Evolutionary conservation across 257 asterid species (phyloP).

Genomic region (Solanum appendiculatum): DNA sequence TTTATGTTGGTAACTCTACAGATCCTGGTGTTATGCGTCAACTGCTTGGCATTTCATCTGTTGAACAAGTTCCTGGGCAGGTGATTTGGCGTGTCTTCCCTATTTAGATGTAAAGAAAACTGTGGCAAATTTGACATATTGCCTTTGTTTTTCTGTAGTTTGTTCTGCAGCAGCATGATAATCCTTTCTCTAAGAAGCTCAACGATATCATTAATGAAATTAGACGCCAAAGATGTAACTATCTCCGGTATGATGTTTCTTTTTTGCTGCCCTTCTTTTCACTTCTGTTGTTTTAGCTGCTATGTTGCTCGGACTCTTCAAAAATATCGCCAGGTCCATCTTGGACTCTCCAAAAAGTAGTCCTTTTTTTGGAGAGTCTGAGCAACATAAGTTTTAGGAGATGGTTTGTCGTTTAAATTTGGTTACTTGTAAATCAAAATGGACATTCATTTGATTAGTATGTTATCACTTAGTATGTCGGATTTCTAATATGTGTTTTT

Average conservation of each 20-base stretch:
- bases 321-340: not conserved
- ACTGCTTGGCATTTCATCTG: conserved; percentile 63
- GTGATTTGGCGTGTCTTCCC: conserved; percentile 15
- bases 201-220: conserved; percentile 75
- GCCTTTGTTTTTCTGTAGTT: conserved; percentile 30
- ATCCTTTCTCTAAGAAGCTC: conserved; percentile 77
- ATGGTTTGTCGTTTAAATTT: not conserved
- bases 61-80: conserved; percentile 73
- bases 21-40: conserved; percentile 37
- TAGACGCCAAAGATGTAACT: conserved; percentile 86
- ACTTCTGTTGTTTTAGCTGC: not conserved
- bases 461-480: not conserved
- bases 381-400: not conserved
- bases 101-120: not conserved
- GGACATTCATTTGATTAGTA: not conserved
- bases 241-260: conserved; percentile 53
- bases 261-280: not conserved
- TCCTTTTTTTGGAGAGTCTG: no score
- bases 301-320: not conserved
- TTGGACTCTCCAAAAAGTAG: not conserved
- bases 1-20: conserved; percentile 61
- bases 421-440: not conserved
- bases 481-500: not conserved
- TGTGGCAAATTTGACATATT: not conserved
- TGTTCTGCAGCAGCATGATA: conserved; percentile 74